Percentiles rank a stretch among this genome's conserved stretches.
phyloP scores from a whole-genome alignment of 2,329 filamentous ascomycete species.

The Pseudocercospora fuligena region DNA sequence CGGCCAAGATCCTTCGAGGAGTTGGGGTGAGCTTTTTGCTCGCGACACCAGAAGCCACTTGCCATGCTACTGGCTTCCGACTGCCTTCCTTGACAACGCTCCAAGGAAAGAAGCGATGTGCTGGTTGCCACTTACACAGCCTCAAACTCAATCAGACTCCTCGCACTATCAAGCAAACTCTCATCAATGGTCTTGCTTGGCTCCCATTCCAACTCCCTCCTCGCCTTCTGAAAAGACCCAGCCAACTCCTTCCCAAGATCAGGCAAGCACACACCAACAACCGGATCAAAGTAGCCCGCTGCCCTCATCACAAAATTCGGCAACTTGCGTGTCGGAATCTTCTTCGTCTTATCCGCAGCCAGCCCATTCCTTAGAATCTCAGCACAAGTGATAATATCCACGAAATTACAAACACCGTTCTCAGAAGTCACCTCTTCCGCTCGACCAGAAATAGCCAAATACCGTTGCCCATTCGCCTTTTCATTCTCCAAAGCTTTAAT shows the following conservation, averaged over 20 bases:
- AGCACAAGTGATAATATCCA: constrained; percentile 20
- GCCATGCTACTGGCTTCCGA: background rate
- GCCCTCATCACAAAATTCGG: constrained; percentile 30
- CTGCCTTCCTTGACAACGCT: background rate
- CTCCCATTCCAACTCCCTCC: constrained; percentile 23
- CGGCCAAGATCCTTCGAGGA: background rate
- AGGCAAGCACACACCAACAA: constrained; percentile 27
- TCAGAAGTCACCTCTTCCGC: constrained; percentile 1
- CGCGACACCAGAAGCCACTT: too few species aligned
- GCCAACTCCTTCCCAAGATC: constrained; percentile 29
- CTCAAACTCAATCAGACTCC: constrained; percentile 26
- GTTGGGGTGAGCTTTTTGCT: too few species aligned
- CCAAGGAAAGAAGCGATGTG: too few species aligned
- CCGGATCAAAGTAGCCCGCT: constrained; percentile 29
- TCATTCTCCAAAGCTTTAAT: constrained; percentile 17
- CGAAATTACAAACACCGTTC: constrained; percentile 24
- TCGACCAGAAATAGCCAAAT: constrained; percentile 21
- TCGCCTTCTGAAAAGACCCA: constrained; percentile 26
- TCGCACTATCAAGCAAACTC: constrained; percentile 24
- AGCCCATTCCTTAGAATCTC: constrained; percentile 23
- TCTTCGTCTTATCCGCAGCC: constrained; percentile 24
- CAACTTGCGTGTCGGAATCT: constrained; percentile 24
- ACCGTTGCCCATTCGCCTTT: constrained; percentile 22
- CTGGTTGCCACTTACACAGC: constrained; percentile 14
- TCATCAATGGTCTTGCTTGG: constrained; percentile 24